Percentiles rank a stretch among this genome's conserved stretches.
phyloP scores from a whole-genome alignment of 495 filamentous ascomycete genomes.

The Tuber umbilicatum region DNA sequence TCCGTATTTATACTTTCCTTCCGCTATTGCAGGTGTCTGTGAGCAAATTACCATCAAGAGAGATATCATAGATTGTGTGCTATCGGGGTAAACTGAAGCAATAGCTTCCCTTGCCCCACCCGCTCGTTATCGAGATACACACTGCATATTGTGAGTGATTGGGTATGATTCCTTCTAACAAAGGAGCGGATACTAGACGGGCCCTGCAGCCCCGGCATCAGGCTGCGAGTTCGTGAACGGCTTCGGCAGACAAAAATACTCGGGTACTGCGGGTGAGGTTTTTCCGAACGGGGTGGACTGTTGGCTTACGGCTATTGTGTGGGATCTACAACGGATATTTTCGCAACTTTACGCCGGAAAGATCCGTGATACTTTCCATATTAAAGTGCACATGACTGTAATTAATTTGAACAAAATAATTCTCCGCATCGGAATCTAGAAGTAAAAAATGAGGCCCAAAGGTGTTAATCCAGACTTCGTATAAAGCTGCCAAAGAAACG shows the following conservation, averaged over 20 bases:
- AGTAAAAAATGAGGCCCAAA: not conserved
- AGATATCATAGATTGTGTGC: not conserved
- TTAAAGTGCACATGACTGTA: not conserved
- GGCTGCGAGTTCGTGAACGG: not conserved
- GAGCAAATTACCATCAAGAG: not conserved
- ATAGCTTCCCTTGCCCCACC: not conserved
- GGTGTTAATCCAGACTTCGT: not conserved
- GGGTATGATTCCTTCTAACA: not conserved
- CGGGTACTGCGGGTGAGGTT: not conserved
- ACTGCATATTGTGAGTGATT: constrained; percentile 1
- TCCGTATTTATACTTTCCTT: not conserved
- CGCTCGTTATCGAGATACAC: not conserved
- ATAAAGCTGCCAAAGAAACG: not conserved
- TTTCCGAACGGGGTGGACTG: not conserved
- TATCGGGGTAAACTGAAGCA: not conserved
- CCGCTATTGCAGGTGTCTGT: not conserved
- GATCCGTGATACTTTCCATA: not conserved
- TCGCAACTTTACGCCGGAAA: not conserved
- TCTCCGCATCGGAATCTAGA: not conserved
- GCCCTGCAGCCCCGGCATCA: not conserved
- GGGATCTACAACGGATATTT: not conserved
- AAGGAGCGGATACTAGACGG: not conserved
- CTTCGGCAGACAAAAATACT: not conserved
- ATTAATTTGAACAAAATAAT: not conserved
- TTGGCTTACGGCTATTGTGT: not conserved